phyloP scores from a whole-genome alignment of 1,139 yeast species.

The Blastobotrys petasosporus region DNA sequence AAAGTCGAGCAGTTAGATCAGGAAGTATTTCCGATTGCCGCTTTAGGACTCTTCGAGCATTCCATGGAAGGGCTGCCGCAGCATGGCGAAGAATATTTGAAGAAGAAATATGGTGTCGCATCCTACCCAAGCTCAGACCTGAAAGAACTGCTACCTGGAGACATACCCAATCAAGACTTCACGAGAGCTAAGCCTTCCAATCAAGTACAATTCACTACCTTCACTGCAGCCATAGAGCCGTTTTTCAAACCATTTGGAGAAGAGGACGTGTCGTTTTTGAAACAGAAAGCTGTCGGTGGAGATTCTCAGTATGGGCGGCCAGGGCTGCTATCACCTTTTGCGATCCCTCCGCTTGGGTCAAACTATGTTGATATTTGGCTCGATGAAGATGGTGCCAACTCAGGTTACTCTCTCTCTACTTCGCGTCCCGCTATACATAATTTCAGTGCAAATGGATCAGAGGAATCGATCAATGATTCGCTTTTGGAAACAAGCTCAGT shows the following conservation, averaged over 20 bases:
- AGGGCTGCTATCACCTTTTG: conserved; percentile 35
- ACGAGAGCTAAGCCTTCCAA: conserved; percentile 81
- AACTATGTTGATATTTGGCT: conserved; percentile 80
- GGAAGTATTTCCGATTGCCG: conserved; percentile 66
- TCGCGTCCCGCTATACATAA: conserved; percentile 23
- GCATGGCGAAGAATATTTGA: conserved; percentile 63
- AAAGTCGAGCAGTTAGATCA: conserved; percentile 71
- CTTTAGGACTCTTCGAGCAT: conserved; percentile 66
- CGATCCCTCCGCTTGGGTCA: conserved; percentile 79
- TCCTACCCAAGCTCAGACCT: conserved; percentile 80
- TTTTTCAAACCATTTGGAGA: conserved; percentile 70
- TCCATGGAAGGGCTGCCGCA: conserved; percentile 46
- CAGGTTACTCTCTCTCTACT: conserved; percentile 38
- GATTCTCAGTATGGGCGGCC: conserved; percentile 23
- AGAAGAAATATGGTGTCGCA: conserved; percentile 79
- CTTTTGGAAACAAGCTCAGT: conserved; percentile 54
- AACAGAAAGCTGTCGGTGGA: conserved; percentile 41
- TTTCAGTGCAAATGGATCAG: conserved; percentile 50
- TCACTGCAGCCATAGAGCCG: conserved; percentile 78
- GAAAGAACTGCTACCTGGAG: conserved; percentile 74
- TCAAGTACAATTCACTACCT: conserved; percentile 89
- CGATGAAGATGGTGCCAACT: conserved; percentile 59
- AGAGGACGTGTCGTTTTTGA: conserved; percentile 73
- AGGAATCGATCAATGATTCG: conserved; percentile 56
- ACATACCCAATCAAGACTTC: conserved; percentile 79